These are phyloP conservation scores for Torrubiellomyces zombiae DNA, from an alignment of 2,329 filamentous ascomycete species.

Conservation along the genomic window DNA sequence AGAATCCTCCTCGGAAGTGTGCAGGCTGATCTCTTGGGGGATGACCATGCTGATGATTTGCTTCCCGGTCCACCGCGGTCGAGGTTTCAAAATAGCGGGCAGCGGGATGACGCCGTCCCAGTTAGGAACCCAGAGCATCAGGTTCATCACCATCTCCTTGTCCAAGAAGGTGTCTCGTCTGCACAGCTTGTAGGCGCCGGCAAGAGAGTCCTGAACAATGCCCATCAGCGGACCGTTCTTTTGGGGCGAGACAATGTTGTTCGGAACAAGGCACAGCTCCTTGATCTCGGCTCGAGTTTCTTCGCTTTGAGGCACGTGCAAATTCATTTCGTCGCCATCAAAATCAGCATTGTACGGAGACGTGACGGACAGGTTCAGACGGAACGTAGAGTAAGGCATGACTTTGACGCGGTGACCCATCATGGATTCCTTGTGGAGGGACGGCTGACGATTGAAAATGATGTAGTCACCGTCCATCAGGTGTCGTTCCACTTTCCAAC, in stretches of 20 bases:
- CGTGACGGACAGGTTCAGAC: conserved; percentile 91
- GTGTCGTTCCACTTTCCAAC: conserved; percentile 97
- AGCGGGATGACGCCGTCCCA: conserved; percentile 93
- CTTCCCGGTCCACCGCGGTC: conserved; percentile 93
- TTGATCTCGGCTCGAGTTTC: conserved; percentile 91
- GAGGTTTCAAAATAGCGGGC: conserved; percentile 85
- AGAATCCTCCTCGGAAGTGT: conserved; percentile 43
- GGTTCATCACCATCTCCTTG: conserved; percentile 87
- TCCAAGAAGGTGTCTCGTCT: conserved; percentile 81
- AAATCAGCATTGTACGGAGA: conserved; percentile 99
- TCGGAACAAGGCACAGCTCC: conserved; percentile 91
- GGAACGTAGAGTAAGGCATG: conserved; percentile 98
- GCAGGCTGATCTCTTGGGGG: conserved; percentile 69
- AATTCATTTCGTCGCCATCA: conserved; percentile 99
- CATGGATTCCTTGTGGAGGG: conserved; percentile 99
- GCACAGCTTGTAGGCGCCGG: conserved; percentile 92
- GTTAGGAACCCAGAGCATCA: conserved; percentile 91
- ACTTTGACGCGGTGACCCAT: conserved; percentile 97
- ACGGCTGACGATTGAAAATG: conserved; percentile 98
- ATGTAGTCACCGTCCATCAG: conserved; percentile 93
- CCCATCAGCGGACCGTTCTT: conserved; percentile 96
- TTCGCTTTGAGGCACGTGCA: conserved; percentile 96
- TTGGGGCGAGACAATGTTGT: conserved; percentile 96
- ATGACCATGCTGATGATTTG: conserved; percentile 92
- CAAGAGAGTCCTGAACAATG: conserved; percentile 95